Conservation (phyloP, 805 yeast genomes). For the Naumovozyma castellii region DNA sequence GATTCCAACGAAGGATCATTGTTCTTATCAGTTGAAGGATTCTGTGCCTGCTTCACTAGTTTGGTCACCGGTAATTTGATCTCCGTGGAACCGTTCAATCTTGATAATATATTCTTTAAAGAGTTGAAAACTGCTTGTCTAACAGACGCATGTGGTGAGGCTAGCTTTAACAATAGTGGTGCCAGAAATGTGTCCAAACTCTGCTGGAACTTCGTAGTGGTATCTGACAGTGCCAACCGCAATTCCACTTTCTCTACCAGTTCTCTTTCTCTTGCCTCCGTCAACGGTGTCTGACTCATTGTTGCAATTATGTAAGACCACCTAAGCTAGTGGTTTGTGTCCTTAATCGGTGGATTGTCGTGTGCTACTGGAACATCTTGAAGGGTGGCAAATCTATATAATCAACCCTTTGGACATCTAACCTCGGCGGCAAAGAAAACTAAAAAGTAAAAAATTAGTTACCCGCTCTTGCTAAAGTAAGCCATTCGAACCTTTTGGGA, state of each 20-base stretch:
- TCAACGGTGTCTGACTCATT: too few relatives aligned
- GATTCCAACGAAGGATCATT: constrained; percentile 32
- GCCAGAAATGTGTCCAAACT: constrained; percentile 55
- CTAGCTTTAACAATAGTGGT: constrained; percentile 70
- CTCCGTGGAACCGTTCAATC: constrained; percentile 46
- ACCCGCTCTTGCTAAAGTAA: too few relatives aligned
- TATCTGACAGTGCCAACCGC: constrained; percentile 64
- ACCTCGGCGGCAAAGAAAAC: too few relatives aligned
- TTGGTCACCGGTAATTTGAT: constrained; percentile 57
- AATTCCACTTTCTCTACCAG: constrained; percentile 73
- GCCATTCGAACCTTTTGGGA: too few relatives aligned
- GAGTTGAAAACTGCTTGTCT: constrained; percentile 58
- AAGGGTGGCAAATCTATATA: too few relatives aligned
- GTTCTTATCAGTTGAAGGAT: constrained; percentile 31
- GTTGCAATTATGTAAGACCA: too few relatives aligned
- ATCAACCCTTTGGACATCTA: too few relatives aligned
- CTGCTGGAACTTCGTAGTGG: constrained; percentile 53
- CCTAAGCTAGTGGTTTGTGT: too few relatives aligned
- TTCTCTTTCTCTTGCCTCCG: constrained; percentile 42
- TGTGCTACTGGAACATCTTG: too few relatives aligned
- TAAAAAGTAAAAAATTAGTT: too few relatives aligned
- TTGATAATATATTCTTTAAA: constrained; percentile 55
- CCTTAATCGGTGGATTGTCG: too few relatives aligned
- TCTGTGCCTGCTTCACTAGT: constrained; percentile 53
- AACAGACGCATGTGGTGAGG: constrained; percentile 59